Conservation (phyloP, 192 early-diverging fungal genomes). For the Rhizophagus prolifer region DNA sequence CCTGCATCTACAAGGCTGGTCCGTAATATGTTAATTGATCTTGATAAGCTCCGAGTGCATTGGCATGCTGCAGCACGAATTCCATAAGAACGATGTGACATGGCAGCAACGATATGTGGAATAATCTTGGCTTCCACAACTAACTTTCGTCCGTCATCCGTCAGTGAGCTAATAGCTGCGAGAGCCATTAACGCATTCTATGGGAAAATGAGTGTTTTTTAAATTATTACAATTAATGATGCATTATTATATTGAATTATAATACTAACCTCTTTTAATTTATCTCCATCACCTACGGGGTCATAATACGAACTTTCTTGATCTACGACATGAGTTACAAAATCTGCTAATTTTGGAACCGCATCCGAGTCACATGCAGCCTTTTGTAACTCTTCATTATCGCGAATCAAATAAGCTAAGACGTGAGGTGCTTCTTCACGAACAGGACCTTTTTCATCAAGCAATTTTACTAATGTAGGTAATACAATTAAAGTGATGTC, state of each 20-base stretch:
- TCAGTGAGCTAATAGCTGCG: slow-evolving; percentile 66
- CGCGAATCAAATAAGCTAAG: slow-evolving; percentile 67
- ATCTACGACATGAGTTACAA: slow-evolving; percentile 49
- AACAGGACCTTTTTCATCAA: slow-evolving; percentile 53
- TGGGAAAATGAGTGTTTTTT: not conserved
- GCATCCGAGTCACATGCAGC: slow-evolving; percentile 76
- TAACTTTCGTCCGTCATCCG: slow-evolving; percentile 71
- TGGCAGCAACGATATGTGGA: slow-evolving; percentile 63
- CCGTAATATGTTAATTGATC: slow-evolving; percentile 72
- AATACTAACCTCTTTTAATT: slow-evolving; percentile 60
- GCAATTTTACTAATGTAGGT: slow-evolving; percentile 69
- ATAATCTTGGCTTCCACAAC: slow-evolving; percentile 77
- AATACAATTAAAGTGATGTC: slow-evolving; percentile 58
- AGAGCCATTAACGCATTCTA: slow-evolving; percentile 71
- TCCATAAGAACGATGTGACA: slow-evolving; percentile 54
- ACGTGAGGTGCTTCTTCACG: slow-evolving; percentile 70
- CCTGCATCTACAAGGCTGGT: slow-evolving; percentile 80
- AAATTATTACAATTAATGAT: not conserved
- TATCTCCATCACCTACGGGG: slow-evolving; percentile 50
- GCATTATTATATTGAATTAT: too few species aligned
- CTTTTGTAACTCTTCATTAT: slow-evolving; percentile 72
- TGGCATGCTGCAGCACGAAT: slow-evolving; percentile 78
- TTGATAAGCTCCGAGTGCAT: slow-evolving; percentile 73
- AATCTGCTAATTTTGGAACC: slow-evolving; percentile 58
- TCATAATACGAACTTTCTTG: slow-evolving; percentile 44